Percentiles rank a stretch among this genome's conserved stretches.
These are phyloP conservation scores for Sporothrix globosa DNA, from an alignment of 2,329 filamentous ascomycete genomes.

Conservation along the genomic window DNA sequence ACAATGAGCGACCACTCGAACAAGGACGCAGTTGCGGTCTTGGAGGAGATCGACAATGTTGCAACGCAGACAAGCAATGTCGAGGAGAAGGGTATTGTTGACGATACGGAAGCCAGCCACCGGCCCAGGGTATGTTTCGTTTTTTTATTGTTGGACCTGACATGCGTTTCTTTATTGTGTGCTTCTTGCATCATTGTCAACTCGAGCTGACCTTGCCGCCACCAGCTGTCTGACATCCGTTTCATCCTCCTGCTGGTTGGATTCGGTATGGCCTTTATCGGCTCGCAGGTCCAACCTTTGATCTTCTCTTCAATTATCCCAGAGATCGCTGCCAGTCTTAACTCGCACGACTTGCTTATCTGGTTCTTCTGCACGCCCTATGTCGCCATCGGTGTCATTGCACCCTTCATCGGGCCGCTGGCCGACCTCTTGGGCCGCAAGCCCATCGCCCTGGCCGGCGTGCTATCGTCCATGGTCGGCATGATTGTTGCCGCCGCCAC, in stretches of 20 bases:
- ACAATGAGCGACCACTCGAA: constrained; percentile 7
- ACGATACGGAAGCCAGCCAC: not conserved
- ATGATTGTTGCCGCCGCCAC: not conserved
- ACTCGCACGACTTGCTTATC: not conserved
- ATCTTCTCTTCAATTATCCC: constrained; percentile 7
- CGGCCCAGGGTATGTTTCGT: not conserved
- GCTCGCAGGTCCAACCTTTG: constrained; percentile 21
- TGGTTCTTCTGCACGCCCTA: constrained; percentile 14
- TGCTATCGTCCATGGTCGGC: constrained; percentile 20
- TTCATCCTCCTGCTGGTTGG: constrained; percentile 20
- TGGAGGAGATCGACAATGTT: not conserved
- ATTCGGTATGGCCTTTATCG: constrained; percentile 26
- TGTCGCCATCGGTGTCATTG: constrained; percentile 14
- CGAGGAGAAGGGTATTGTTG: not conserved
- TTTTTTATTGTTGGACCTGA: too few species aligned
- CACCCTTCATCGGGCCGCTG: constrained; percentile 18
- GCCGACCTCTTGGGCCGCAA: constrained; percentile 24
- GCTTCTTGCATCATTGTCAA: not conserved
- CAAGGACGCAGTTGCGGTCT: not conserved
- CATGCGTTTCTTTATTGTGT: not conserved
- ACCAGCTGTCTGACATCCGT: constrained; percentile 13
- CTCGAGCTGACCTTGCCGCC: not conserved
- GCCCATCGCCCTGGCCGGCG: constrained; percentile 21
- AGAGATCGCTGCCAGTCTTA: not conserved
- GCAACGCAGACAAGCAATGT: not conserved